Conservation (phyloP, 495 filamentous ascomycete species). For the Xylaria flabelliformis region DNA sequence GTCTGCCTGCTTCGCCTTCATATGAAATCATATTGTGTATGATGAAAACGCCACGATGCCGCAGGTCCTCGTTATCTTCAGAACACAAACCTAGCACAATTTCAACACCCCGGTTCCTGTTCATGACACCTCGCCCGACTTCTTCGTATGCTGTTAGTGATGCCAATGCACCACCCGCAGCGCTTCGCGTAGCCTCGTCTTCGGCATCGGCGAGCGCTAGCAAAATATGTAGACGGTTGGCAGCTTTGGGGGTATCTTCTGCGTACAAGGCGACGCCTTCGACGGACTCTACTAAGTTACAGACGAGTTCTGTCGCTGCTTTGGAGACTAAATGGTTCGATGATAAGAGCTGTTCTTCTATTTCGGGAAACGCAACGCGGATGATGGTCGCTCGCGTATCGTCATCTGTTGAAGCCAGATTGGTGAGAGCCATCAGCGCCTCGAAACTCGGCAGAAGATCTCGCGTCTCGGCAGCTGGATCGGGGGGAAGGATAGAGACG, state of each 20-base stretch:
- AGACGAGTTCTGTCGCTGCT: slow-evolving; percentile 86
- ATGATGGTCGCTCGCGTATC: slow-evolving; percentile 74
- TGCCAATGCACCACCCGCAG: slow-evolving; percentile 87
- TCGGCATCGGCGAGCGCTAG: slow-evolving; percentile 87
- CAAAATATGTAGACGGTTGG: slow-evolving; percentile 77
- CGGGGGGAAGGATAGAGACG: slow-evolving; percentile 67
- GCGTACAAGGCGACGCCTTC: slow-evolving; percentile 76
- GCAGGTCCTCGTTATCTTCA: slow-evolving; percentile 76
- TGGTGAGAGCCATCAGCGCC: slow-evolving; percentile 87
- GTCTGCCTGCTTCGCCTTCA: slow-evolving; percentile 58
- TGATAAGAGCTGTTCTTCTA: slow-evolving; percentile 84
- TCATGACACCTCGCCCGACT: slow-evolving; percentile 70
- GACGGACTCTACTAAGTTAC: slow-evolving; percentile 86
- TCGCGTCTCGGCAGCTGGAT: slow-evolving; percentile 66
- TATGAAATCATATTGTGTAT: slow-evolving; percentile 66
- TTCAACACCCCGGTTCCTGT: slow-evolving; percentile 70
- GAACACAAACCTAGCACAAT: slow-evolving; percentile 74
- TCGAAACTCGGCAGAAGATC: slow-evolving; percentile 93
- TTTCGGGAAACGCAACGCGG: slow-evolving; percentile 68
- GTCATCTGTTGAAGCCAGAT: slow-evolving; percentile 81
- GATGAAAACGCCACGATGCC: slow-evolving; percentile 80
- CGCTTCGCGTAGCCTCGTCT: slow-evolving; percentile 76
- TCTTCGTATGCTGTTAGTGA: slow-evolving; percentile 79
- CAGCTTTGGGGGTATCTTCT: slow-evolving; percentile 68
- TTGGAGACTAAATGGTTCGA: slow-evolving; percentile 78